These are phyloP conservation scores for Phytophthora brassicae DNA, from an alignment of 352 stramenopile genomes.

Conservation along the genomic window DNA sequence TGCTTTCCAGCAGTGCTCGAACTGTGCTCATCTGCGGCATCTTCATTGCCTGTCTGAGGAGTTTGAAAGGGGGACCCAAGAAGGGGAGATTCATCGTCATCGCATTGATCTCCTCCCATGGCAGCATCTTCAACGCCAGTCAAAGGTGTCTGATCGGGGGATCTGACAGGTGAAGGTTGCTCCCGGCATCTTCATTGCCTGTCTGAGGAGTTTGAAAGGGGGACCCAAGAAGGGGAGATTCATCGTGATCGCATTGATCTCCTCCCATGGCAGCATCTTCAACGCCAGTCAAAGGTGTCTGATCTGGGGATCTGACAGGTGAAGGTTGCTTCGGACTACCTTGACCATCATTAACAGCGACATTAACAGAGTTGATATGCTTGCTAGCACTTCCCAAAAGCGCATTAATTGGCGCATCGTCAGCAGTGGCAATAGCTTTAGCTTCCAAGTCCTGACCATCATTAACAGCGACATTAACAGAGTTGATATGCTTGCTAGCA, in stretches of 20 bases:
- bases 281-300: slow-evolving; percentile 1
- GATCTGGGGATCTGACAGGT: not conserved
- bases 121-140: slow-evolving; percentile 1
- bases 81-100: slow-evolving; percentile 11
- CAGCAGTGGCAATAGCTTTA: not conserved
- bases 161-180: not conserved
- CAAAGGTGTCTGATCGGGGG: slow-evolving; percentile 2
- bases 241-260: slow-evolving; percentile 8
- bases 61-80: slow-evolving; percentile 18
- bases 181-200: slow-evolving; percentile 26
- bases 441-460: not conserved
- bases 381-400: not conserved
- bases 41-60: slow-evolving; percentile 28
- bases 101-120: slow-evolving; percentile 1
- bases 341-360: not conserved
- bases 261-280: slow-evolving; percentile 3
- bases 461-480: slow-evolving; percentile 1
- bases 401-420: not conserved
- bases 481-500: not conserved
- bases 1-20: slow-evolving; percentile 35
- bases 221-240: slow-evolving; percentile 13
- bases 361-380: not conserved
- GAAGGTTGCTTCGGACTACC: not conserved
- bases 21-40: slow-evolving; percentile 35
- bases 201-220: slow-evolving; percentile 24